Conservation (phyloP, 2,329 filamentous ascomycete genomes). For the Fonsecaea multimorphosa region DNA sequence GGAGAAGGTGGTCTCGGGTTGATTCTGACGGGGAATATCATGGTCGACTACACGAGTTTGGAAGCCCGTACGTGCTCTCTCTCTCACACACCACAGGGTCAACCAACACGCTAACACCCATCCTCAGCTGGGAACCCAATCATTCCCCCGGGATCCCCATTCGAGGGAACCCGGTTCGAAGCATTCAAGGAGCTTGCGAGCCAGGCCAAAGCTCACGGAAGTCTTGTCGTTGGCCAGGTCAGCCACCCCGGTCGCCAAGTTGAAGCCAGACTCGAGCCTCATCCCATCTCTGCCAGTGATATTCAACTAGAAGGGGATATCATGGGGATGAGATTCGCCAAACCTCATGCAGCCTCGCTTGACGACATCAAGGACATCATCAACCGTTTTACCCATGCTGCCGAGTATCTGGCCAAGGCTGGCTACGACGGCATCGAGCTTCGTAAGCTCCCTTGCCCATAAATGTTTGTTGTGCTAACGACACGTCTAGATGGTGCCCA, state of each 20-base stretch:
- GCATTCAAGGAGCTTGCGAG: slow-evolving; percentile 63
- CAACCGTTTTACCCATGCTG: slow-evolving; percentile 66
- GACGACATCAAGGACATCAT: slow-evolving; percentile 59
- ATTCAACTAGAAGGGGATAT: slow-evolving; percentile 50
- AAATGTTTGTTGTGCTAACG: background rate
- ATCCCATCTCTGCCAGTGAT: slow-evolving; percentile 60
- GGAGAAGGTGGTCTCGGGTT: slow-evolving; percentile 63
- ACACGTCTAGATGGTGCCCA: slow-evolving; percentile 55
- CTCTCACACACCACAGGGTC: background rate
- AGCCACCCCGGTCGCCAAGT: slow-evolving; percentile 68
- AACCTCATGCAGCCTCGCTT: slow-evolving; percentile 44
- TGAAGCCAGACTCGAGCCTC: slow-evolving; percentile 50
- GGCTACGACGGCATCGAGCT: slow-evolving; percentile 62
- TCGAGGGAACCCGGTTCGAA: slow-evolving; percentile 64
- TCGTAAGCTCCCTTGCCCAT: background rate
- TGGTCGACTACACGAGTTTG: slow-evolving; percentile 66
- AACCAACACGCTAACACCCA: background rate
- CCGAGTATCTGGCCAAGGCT: slow-evolving; percentile 66
- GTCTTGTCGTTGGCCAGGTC: slow-evolving; percentile 65
- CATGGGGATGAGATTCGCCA: slow-evolving; percentile 45
- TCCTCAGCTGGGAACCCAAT: slow-evolving; percentile 61
- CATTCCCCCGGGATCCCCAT: slow-evolving; percentile 60
- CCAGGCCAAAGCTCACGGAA: slow-evolving; percentile 62
- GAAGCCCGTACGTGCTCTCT: slow-evolving; percentile 65
- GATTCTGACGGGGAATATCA: slow-evolving; percentile 68